A percentile compares a stretch with the other conserved stretches of the same genome.
phyloP scores from a whole-genome alignment of 176 grass and related monocot genomes.

The Rhynchospora pubera region DNA sequence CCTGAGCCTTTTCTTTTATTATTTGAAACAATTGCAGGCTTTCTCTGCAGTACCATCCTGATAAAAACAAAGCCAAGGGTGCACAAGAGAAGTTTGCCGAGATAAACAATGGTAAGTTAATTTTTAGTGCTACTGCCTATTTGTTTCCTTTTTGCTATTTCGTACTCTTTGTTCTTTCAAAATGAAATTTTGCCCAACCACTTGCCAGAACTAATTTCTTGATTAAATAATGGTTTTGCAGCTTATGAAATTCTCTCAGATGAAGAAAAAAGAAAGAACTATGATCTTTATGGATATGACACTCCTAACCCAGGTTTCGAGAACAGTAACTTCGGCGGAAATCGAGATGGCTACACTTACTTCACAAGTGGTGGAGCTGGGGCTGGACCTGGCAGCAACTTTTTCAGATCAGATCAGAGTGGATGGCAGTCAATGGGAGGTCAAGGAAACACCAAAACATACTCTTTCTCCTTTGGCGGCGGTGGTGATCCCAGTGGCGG shows the following conservation, averaged over 20 bases:
- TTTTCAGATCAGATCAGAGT: slow-evolving; percentile 53
- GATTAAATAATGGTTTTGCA: slow-evolving; percentile 29
- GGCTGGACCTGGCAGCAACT: slow-evolving; percentile 29
- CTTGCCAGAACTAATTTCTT: neutral
- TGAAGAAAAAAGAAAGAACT: slow-evolving; percentile 95
- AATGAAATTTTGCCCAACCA: neutral
- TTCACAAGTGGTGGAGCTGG: slow-evolving; percentile 53
- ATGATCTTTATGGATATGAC: slow-evolving; percentile 83
- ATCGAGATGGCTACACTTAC: slow-evolving; percentile 48
- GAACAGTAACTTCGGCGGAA: slow-evolving; percentile 32
- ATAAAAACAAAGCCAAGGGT: slow-evolving; percentile 87
- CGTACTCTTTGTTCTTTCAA: neutral
- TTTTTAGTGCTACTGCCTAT: neutral
- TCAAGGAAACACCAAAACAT: slow-evolving; percentile 56
- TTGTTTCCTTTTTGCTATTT: neutral
- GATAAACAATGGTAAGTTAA: slow-evolving; percentile 83
- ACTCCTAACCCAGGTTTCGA: slow-evolving; percentile 57
- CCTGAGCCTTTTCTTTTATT: neutral
- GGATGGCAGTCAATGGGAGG: slow-evolving; percentile 74
- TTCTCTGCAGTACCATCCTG: slow-evolving; percentile 88
- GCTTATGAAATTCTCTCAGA: slow-evolving; percentile 92
- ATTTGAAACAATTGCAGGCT: slow-evolving; percentile 36
- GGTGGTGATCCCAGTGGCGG: slow-evolving; percentile 51
- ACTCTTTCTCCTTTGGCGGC: slow-evolving; percentile 92
- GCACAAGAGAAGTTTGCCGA: slow-evolving; percentile 86